Evolutionary conservation across 2,329 filamentous ascomycete genomes (phyloP).

Genomic region (Lachnellula occidentalis): DNA sequence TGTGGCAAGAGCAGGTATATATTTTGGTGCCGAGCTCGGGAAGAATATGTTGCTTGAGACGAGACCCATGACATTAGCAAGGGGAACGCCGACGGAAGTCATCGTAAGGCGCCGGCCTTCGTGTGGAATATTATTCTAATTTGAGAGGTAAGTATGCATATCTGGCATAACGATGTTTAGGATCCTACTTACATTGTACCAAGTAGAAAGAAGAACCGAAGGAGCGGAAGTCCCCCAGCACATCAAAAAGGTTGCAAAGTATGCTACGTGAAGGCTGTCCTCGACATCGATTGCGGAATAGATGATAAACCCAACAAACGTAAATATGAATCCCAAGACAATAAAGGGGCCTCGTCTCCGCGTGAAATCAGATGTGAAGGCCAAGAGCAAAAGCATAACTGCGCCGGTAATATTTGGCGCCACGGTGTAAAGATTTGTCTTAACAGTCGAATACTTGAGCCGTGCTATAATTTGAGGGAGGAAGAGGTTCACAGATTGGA

Average conservation of each 20-base stretch:
- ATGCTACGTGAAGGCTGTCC: slow-evolving; percentile 47
- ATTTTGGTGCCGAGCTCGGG: slow-evolving; percentile 58
- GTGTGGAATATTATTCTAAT: slow-evolving; percentile 55
- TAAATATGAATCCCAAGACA: slow-evolving; percentile 65
- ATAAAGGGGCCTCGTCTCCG: slow-evolving; percentile 56
- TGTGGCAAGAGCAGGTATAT: slow-evolving; percentile 59
- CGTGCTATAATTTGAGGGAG: slow-evolving; percentile 50
- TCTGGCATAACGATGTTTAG: not conserved
- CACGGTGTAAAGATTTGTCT: slow-evolving; percentile 76
- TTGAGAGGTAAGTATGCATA: not conserved
- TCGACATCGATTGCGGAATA: slow-evolving; percentile 62
- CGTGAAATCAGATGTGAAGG: slow-evolving; percentile 60
- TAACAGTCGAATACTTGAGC: slow-evolving; percentile 44
- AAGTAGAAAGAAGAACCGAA: slow-evolving; percentile 28
- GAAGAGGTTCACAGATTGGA: slow-evolving; percentile 50
- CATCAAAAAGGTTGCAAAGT: slow-evolving; percentile 66
- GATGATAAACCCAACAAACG: slow-evolving; percentile 73
- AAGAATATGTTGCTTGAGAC: slow-evolving; percentile 66
- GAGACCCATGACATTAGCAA: slow-evolving; percentile 63
- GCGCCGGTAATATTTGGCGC: slow-evolving; percentile 74
- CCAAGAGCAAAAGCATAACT: slow-evolving; percentile 64
- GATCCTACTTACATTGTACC: slow-evolving; percentile 40
- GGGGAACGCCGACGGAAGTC: slow-evolving; percentile 56
- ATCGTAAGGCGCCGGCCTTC: slow-evolving; percentile 56
- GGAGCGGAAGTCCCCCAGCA: slow-evolving; percentile 39